Evolutionary conservation across 306 rosid genomes (phyloP).

Genomic region (Cucumis hystrix): DNA sequence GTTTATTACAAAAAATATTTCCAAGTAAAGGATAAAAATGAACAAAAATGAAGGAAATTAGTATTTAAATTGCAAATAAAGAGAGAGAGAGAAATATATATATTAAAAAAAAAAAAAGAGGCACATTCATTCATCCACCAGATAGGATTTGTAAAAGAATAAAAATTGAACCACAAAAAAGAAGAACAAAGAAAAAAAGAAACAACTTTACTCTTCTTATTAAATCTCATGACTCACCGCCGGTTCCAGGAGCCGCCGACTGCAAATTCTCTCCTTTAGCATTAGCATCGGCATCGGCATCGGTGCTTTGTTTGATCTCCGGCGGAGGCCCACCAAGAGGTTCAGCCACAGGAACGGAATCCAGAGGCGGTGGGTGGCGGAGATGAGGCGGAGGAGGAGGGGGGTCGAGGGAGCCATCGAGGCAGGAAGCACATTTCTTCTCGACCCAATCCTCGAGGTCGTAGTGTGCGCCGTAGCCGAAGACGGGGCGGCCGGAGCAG

Average conservation of each 20-base stretch:
- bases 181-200: background rate
- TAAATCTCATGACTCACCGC: conserved; percentile 3
- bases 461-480: conserved; percentile 47
- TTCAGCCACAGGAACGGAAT: conserved; percentile 8
- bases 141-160: background rate
- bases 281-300: background rate
- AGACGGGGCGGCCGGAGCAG: conserved; percentile 69
- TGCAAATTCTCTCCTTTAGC: background rate
- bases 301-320: conserved; percentile 31
- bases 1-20: too few species aligned
- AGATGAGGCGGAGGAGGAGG: conserved; percentile 11
- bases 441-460: conserved; percentile 72
- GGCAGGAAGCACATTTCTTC: conserved; percentile 64
- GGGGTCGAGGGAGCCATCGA: conserved; percentile 45
- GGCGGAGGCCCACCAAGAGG: conserved; percentile 14
- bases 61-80: too few species aligned
- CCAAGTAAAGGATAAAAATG: too few species aligned
- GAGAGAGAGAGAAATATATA: too few species aligned
- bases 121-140: background rate
- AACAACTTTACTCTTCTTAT: background rate
- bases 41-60: too few species aligned
- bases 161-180: background rate
- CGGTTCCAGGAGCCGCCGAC: background rate
- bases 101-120: too few species aligned
- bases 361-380: conserved; percentile 8